phyloP scores from a whole-genome alignment of 2,329 filamentous ascomycete genomes.

The Fusarium chuoi region DNA sequence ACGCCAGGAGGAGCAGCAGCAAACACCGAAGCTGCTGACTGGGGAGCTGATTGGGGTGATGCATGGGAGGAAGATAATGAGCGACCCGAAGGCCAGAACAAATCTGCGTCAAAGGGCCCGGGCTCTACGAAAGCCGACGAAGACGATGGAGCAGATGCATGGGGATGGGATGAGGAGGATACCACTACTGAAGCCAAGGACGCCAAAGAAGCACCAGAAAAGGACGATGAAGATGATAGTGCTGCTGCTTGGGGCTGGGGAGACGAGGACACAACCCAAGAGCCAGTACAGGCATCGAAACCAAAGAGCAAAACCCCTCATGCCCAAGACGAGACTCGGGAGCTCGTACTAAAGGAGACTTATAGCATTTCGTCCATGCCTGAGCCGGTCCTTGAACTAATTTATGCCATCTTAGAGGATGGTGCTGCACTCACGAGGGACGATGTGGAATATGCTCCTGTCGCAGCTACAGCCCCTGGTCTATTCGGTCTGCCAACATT shows the following conservation, averaged over 20 bases:
- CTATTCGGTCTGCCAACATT: slow-evolving; percentile 79
- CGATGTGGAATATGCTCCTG: slow-evolving; percentile 63
- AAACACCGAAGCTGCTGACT: slow-evolving; percentile 67
- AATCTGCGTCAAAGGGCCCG: slow-evolving; percentile 23
- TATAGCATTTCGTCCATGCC: slow-evolving; percentile 93
- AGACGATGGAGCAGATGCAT: slow-evolving; percentile 71
- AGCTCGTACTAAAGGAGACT: slow-evolving; percentile 83
- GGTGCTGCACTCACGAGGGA: slow-evolving; percentile 67
- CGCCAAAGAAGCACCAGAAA: slow-evolving; percentile 19
- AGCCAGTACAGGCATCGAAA: slow-evolving; percentile 32
- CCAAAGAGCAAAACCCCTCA: slow-evolving; percentile 26
- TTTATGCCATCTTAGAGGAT: slow-evolving; percentile 69
- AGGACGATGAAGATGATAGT: slow-evolving; percentile 58
- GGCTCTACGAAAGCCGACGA: slow-evolving; percentile 42
- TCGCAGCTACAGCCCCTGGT: slow-evolving; percentile 74
- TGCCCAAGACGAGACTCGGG: slow-evolving; percentile 57
- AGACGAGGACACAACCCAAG: slow-evolving; percentile 65
- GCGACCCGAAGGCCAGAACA: slow-evolving; percentile 45
- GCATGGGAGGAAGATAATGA: slow-evolving; percentile 80
- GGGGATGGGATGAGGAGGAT: slow-evolving; percentile 83
- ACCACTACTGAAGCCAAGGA: slow-evolving; percentile 41
- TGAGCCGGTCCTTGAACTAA: slow-evolving; percentile 76
- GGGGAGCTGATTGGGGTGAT: slow-evolving; percentile 80
- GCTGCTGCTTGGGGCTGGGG: slow-evolving; percentile 87
- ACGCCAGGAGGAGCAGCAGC: slow-evolving; percentile 63